Evolutionary conservation across 179 eudicot species (phyloP).

Genomic region (Silene vulgaris): DNA sequence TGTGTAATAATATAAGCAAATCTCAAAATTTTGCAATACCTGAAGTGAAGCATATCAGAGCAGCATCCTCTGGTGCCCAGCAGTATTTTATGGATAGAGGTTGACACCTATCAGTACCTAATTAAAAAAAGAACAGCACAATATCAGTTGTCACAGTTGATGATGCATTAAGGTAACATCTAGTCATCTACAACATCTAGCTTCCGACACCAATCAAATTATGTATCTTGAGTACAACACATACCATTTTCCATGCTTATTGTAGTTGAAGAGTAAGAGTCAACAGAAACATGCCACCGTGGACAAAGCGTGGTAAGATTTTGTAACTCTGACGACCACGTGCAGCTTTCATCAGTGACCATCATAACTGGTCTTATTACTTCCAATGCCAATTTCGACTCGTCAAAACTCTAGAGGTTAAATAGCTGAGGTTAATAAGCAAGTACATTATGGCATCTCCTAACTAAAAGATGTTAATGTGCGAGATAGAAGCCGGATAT

Average conservation of each 20-base stretch:
- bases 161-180: background rate
- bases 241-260: conserved; percentile 32
- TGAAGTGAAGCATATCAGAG: conserved; percentile 87
- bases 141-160: conserved; percentile 19
- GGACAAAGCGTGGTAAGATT: conserved; percentile 31
- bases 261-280: conserved; percentile 23
- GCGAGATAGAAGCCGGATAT: background rate
- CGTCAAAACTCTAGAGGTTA: conserved; percentile 58
- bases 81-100: conserved; percentile 39
- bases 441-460: background rate
- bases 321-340: conserved; percentile 50
- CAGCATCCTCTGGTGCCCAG: conserved; percentile 57
- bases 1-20: conserved; percentile 8
- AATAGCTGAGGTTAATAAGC: background rate
- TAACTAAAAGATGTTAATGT: background rate
- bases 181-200: background rate
- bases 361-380: conserved; percentile 57
- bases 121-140: background rate
- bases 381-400: conserved; percentile 61
- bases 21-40: conserved; percentile 33
- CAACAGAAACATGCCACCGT: conserved; percentile 57
- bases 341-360: conserved; percentile 49
- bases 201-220: background rate
- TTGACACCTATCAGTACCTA: conserved; percentile 33
- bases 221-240: conserved; percentile 8